Conservation (phyloP, 768 basidiomycete genomes). For the Lyophyllum semitale region DNA sequence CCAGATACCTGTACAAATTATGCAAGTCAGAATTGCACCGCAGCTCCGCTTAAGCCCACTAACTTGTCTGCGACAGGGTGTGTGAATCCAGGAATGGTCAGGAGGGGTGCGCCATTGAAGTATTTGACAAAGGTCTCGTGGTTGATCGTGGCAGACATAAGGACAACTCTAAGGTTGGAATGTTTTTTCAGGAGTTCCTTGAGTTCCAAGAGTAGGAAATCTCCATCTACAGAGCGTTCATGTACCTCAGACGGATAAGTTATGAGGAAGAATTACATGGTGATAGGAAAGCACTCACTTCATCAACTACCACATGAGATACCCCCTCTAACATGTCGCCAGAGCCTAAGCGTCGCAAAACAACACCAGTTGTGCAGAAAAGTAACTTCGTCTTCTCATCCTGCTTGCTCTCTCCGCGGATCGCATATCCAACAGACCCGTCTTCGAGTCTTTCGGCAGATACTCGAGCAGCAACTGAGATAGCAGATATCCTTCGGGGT, state of each 20-base stretch:
- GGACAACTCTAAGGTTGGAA: slow-evolving; percentile 69
- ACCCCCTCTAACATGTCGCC: slow-evolving; percentile 72
- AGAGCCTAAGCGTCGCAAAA: slow-evolving; percentile 73
- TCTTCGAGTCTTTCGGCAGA: slow-evolving; percentile 78
- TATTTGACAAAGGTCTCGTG: slow-evolving; percentile 83
- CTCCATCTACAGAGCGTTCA: slow-evolving; percentile 89
- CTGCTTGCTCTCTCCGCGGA: slow-evolving; percentile 82
- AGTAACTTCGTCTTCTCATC: slow-evolving; percentile 69
- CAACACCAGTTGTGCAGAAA: slow-evolving; percentile 95
- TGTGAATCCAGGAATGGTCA: slow-evolving; percentile 83
- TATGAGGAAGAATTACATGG: not conserved
- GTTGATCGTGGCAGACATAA: slow-evolving; percentile 97
- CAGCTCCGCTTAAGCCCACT: slow-evolving; percentile 21
- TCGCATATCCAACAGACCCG: slow-evolving; percentile 83
- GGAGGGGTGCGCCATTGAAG: slow-evolving; percentile 77
- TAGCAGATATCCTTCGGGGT: slow-evolving; percentile 85
- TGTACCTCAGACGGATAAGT: slow-evolving; percentile 61
- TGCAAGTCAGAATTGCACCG: not conserved
- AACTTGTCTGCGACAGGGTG: slow-evolving; percentile 78
- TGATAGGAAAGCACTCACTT: slow-evolving; percentile 47
- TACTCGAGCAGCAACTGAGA: slow-evolving; percentile 86
- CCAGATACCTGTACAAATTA: slow-evolving; percentile 62
- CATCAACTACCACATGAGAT: slow-evolving; percentile 88
- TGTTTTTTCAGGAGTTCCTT: slow-evolving; percentile 71
- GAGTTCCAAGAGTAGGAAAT: slow-evolving; percentile 84